These are phyloP conservation scores for Candida sonorensis DNA, from an alignment of 805 yeast species.

Conservation along the genomic window DNA sequence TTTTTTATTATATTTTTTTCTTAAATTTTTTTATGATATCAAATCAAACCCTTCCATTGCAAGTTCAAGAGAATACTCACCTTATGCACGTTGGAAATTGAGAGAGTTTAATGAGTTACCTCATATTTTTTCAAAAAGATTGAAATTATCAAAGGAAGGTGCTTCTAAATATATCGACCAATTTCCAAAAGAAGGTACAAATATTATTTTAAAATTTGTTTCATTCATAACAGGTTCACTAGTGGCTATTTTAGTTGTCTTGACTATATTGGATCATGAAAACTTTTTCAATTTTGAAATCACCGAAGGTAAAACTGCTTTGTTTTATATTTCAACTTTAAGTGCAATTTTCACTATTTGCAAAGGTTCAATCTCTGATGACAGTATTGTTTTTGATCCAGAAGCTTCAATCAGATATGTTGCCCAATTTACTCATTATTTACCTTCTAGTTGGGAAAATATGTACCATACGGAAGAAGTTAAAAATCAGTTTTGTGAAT, in stretches of 20 bases:
- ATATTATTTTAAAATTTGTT: conserved; percentile 48
- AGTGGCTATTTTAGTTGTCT: conserved; percentile 76
- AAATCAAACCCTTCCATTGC: conserved; percentile 80
- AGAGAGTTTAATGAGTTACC: conserved; percentile 91
- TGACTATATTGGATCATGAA: conserved; percentile 81
- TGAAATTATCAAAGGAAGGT: conserved; percentile 69
- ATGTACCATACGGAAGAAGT: conserved; percentile 78
- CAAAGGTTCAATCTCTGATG: conserved; percentile 60
- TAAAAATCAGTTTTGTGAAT: conserved; percentile 70
- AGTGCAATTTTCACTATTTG: conserved; percentile 88
- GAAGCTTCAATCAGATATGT: conserved; percentile 78
- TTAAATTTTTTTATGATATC: conserved; percentile 88
- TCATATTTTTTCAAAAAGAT: conserved; percentile 76
- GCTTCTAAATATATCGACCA: conserved; percentile 83
- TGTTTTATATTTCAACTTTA: conserved; percentile 81
- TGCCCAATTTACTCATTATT: conserved; percentile 82
- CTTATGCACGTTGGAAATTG: conserved; percentile 91
- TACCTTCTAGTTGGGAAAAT: conserved; percentile 85
- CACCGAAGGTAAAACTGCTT: conserved; percentile 68
- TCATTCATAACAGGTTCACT: conserved; percentile 83
- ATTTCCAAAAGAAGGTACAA: conserved; percentile 76
- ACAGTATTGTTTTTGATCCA: conserved; percentile 76
- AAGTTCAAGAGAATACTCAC: conserved; percentile 83
- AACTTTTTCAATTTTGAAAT: conserved; percentile 85
- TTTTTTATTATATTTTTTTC: conserved; percentile 75